phyloP scores from a whole-genome alignment of 2,329 filamentous ascomycete species.

The Colletotrichum magnum region DNA sequence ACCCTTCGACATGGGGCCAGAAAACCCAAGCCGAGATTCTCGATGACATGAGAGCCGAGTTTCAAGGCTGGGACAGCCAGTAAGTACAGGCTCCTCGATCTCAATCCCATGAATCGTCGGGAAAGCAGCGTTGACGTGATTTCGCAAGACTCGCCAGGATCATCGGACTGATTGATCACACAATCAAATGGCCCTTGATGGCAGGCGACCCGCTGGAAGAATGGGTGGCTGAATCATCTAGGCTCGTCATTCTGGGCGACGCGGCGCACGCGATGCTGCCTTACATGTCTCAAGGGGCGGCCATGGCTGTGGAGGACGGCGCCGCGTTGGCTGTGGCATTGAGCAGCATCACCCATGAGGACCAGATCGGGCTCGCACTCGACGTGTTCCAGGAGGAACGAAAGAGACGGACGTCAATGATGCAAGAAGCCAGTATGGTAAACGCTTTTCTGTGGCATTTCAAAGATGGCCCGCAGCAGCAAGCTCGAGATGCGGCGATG shows the following conservation, averaged over 20 bases:
- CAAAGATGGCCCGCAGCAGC: slow-evolving; percentile 56
- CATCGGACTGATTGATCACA: slow-evolving; percentile 51
- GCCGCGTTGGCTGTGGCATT: slow-evolving; percentile 70
- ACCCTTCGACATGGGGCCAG: slow-evolving; percentile 49
- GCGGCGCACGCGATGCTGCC: slow-evolving; percentile 76
- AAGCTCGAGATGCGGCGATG: slow-evolving; percentile 58
- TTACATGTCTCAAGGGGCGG: slow-evolving; percentile 69
- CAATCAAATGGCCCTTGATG: slow-evolving; percentile 52
- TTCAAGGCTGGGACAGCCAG: slow-evolving; percentile 51
- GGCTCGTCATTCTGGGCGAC: slow-evolving; percentile 73
- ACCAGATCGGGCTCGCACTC: slow-evolving; percentile 51
- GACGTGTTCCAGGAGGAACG: slow-evolving; percentile 70
- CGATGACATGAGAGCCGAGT: slow-evolving; percentile 51
- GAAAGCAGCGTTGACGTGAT: background rate
- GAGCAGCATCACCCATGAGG: slow-evolving; percentile 55
- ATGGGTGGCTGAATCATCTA: slow-evolving; percentile 69
- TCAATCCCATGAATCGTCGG: background rate
- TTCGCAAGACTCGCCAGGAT: slow-evolving; percentile 50
- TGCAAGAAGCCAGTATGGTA: slow-evolving; percentile 70
- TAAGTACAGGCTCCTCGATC: slow-evolving; percentile 38
- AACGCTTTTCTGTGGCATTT: slow-evolving; percentile 65
- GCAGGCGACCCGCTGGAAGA: slow-evolving; percentile 44
- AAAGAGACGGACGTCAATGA: slow-evolving; percentile 69
- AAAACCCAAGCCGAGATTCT: slow-evolving; percentile 45
- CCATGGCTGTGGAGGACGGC: slow-evolving; percentile 74